Conservation (phyloP, 2,329 filamentous ascomycete genomes). For the Aaosphaeria pasadenensis region DNA sequence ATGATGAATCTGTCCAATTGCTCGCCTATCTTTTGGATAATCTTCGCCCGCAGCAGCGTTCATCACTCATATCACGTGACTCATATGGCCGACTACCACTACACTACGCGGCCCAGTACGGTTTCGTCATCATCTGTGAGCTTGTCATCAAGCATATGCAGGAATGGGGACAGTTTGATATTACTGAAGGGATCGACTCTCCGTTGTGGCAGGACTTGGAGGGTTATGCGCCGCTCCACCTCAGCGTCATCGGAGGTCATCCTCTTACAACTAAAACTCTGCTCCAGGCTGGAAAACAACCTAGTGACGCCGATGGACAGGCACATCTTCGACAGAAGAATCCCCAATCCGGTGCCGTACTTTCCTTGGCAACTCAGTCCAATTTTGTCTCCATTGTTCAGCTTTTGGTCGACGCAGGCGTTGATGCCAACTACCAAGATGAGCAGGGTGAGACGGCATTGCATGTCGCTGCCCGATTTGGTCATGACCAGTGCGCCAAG, state of each 20-base stretch:
- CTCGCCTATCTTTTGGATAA: conserved; percentile 62
- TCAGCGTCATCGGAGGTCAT: conserved; percentile 90
- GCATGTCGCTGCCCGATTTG: conserved; percentile 87
- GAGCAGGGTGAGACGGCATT: conserved; percentile 86
- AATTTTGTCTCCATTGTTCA: conserved; percentile 83
- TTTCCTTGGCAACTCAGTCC: conserved; percentile 83
- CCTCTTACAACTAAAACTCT: conserved; percentile 79
- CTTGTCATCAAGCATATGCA: conserved; percentile 86
- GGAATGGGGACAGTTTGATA: conserved; percentile 82
- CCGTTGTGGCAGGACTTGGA: conserved; percentile 88
- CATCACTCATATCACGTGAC: conserved; percentile 67
- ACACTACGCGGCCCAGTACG: conserved; percentile 93
- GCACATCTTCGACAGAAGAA: conserved; percentile 65
- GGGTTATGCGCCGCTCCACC: conserved; percentile 84
- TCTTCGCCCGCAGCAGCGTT: conserved; percentile 65
- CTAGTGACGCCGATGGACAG: conserved; percentile 61
- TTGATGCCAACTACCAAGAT: conserved; percentile 92
- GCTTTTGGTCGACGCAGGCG: conserved; percentile 82
- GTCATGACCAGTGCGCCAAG: conserved; percentile 75
- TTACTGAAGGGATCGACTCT: conserved; percentile 81
- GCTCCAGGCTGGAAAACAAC: conserved; percentile 76
- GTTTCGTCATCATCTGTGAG: conserved; percentile 86
- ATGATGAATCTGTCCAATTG: conserved; percentile 74
- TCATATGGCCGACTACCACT: conserved; percentile 79
- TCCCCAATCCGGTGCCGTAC: conserved; percentile 79